Percentiles rank a stretch among this genome's conserved stretches.
phyloP scores from a whole-genome alignment of 75 land plant genomes.

The Cunninghamia lanceolata region DNA sequence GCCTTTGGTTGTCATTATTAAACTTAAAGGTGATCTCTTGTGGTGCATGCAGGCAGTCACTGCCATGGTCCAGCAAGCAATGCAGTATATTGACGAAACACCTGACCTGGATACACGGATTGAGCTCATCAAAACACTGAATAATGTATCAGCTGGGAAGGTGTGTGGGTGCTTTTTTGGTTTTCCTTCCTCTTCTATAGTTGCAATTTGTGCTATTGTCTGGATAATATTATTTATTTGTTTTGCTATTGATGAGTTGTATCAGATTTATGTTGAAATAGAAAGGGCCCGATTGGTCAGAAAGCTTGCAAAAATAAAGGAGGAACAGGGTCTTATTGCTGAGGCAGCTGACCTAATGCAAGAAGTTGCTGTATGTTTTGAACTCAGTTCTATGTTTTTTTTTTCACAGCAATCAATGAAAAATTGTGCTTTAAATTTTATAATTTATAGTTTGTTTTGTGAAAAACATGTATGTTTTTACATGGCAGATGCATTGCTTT shows the following conservation, averaged over 20 bases:
- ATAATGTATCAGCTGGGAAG: slow-evolving; percentile 97
- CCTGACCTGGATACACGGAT: slow-evolving; percentile 83
- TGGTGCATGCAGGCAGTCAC: slow-evolving; percentile 72
- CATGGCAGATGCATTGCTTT: neutral
- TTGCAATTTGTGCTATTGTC: neutral
- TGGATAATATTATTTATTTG: neutral
- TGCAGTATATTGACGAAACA: slow-evolving; percentile 95
- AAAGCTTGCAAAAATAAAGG: slow-evolving; percentile 94
- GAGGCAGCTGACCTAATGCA: slow-evolving; percentile 99
- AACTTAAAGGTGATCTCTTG: neutral
- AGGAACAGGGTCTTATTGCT: slow-evolving; percentile 93
- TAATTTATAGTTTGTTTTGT: slow-evolving; percentile 1
- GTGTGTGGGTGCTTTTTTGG: slow-evolving; percentile 21
- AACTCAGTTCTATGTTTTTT: neutral
- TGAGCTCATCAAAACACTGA: slow-evolving; percentile 94
- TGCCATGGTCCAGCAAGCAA: slow-evolving; percentile 98
- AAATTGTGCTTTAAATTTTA: neutral
- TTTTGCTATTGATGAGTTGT: neutral
- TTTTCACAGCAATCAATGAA: no score
- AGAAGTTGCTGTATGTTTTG: slow-evolving; percentile 88
- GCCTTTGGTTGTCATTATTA: neutral
- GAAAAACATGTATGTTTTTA: neutral
- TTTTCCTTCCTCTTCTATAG: neutral
- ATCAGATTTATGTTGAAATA: slow-evolving; percentile 97
- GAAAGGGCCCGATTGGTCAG: slow-evolving; percentile 89